Evolutionary conservation across 2,329 filamentous ascomycete species (phyloP).

Genomic region (Aspergillus sp.): DNA sequence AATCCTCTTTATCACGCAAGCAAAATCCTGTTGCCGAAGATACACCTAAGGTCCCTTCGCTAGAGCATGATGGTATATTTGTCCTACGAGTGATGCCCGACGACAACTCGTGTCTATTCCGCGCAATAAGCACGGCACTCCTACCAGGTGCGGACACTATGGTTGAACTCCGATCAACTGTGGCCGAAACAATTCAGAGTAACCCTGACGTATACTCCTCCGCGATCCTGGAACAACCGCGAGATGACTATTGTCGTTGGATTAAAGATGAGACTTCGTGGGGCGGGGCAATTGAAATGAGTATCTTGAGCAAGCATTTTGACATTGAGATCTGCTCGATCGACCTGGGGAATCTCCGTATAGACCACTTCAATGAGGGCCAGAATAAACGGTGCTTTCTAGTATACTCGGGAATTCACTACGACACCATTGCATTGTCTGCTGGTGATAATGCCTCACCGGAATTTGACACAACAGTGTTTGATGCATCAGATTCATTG

Average conservation of each 20-base stretch:
- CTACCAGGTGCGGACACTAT: slow-evolving; percentile 66
- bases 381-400: slow-evolving; percentile 70
- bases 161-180: slow-evolving; percentile 71
- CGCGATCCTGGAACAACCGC: slow-evolving; percentile 72
- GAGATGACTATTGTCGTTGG: slow-evolving; percentile 75
- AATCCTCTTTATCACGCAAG: slow-evolving; percentile 44
- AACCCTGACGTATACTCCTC: slow-evolving; percentile 72
- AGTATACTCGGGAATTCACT: slow-evolving; percentile 90
- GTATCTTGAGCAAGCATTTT: slow-evolving; percentile 81
- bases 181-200: slow-evolving; percentile 74
- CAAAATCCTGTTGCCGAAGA: slow-evolving; percentile 51
- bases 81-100: slow-evolving; percentile 94
- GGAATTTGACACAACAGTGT: slow-evolving; percentile 76
- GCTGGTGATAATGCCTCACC: slow-evolving; percentile 62
- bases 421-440: slow-evolving; percentile 81
- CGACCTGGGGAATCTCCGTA: slow-evolving; percentile 68
- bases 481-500: slow-evolving; percentile 59
- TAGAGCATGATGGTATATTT: slow-evolving; percentile 55
- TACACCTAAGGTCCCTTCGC: slow-evolving; percentile 61
- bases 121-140: slow-evolving; percentile 80
- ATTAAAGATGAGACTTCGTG: slow-evolving; percentile 79
- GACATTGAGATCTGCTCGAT: slow-evolving; percentile 81
- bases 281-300: slow-evolving; percentile 89
- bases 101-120: slow-evolving; percentile 93
- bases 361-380: slow-evolving; percentile 78